Evolutionary conservation across 1,284 basidiomycete genomes (phyloP), one percentile per base, ranked within the genome.

Genomic region (Porogramme epimiltina): DNA sequence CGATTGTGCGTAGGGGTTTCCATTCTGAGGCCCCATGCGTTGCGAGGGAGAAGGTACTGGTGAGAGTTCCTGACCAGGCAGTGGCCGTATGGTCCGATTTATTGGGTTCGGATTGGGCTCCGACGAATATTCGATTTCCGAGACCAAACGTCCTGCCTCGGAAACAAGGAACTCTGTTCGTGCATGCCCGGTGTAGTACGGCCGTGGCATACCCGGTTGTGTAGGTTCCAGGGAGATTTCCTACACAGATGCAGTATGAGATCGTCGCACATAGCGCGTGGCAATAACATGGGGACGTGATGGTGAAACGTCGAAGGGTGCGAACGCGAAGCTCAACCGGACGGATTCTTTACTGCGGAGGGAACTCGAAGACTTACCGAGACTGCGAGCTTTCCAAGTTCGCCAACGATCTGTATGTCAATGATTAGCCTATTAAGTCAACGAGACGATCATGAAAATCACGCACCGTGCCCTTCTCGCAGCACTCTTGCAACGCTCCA

Each of bases 141-240:
- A 70, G 37, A 90, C 69, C 25, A 76, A 76, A 55, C 78, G 80
- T 56, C 83, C 73, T 1, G 88, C 86, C 59, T 93, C 89, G 5
- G 73, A 70, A 8, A 87, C 76, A 3, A 88, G 73, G 42, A 75
- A 72, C 49, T 86, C 81, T 0, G 86, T 86, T 58, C 78, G 82
- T 45, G 77, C 65, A 61, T 87, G 80, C 1, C 82, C 83, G 18
- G 75, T 75, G 68, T 96, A 97, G 53, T 87, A 78, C 5, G 81
- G 77, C 5, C 95, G 81, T 3, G 86, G 80, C 50, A 89, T 76
- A 13, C 95, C 95, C 3, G 93, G 93, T 44, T 87, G 82, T 0
- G 93, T 95, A 23, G 77, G 72, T 16, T 89, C 85, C 51, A 93
- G 81, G 0, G 93, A 87, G 10, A 97, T 89, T 77, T 92, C 91